phyloP scores from a whole-genome alignment of 202 grass and related monocot species.

The Saccharum hybrid region DNA sequence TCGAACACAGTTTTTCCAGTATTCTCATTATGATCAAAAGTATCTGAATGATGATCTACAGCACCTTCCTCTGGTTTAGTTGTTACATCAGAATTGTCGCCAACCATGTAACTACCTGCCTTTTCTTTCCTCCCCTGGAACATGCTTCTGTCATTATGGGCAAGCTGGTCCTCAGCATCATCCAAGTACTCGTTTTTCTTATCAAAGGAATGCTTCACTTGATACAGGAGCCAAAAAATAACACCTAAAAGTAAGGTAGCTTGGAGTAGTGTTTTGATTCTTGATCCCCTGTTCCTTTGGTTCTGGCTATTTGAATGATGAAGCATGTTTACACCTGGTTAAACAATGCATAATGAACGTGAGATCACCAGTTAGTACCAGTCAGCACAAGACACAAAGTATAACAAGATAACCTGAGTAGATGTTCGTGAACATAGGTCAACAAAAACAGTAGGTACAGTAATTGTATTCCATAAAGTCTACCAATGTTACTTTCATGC shows the following conservation, averaged over 20 bases:
- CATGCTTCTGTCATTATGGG: conserved; percentile 58
- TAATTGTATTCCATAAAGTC: conserved; percentile 7
- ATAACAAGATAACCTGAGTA: not conserved
- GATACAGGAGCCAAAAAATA: conserved; percentile 78
- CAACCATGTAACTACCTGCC: conserved; percentile 48
- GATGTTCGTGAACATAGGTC: not conserved
- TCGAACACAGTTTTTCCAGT: conserved; percentile 55
- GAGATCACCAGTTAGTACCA: not conserved
- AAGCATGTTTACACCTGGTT: conserved; percentile 60
- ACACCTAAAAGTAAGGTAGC: conserved; percentile 71
- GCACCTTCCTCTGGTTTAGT: conserved; percentile 52
- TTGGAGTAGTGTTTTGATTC: conserved; percentile 75
- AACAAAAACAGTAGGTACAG: conserved; percentile 3
- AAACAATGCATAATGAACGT: conserved; percentile 9
- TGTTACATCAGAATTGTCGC: conserved; percentile 40
- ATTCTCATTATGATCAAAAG: conserved; percentile 48
- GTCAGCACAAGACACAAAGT: conserved; percentile 15
- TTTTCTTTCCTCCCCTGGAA: conserved; percentile 73
- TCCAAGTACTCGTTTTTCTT: conserved; percentile 69
- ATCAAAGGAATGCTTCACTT: conserved; percentile 76
- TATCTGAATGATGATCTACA: conserved; percentile 31
- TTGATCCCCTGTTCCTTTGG: conserved; percentile 76
- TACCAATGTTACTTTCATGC: not conserved
- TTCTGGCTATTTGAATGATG: conserved; percentile 69
- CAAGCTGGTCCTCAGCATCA: conserved; percentile 48